Base-by-base conservation (phyloP, 257 asterid genomes). In the Verbena officinalis region DNA sequence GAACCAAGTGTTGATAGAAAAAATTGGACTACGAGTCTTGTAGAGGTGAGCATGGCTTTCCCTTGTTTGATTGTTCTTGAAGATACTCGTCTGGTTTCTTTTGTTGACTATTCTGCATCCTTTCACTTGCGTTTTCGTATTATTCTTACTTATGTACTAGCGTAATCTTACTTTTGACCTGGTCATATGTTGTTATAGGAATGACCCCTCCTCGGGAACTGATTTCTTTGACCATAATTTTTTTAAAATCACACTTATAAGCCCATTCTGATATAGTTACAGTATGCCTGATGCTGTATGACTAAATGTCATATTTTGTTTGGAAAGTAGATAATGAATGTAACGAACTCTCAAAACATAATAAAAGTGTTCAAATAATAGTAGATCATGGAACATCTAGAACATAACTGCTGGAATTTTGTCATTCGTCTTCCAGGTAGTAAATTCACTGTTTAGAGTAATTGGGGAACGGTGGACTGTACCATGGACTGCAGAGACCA, bases 401-500 rank as follows among this genome's bases (percentile, higher is more conserved):
- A 34, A 13, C 39, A 38, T 34, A 19, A 64, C 40, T 14, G 40
- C 55, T 55, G 39, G 51, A 4, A 40, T n/a, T 33, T 54, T 72
- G 4, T 48, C 38, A 12, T 68, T 49, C 55, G 5, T 59, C 54
- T 69, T 65, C 17, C 89, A 91, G 96, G 80, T 62, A 69, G 73
- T 68, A 16, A 84, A 64, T 76, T 76, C 75, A 55, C 73, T 81
- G 43, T 69, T 77, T 60, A 76, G 64, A 69, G 77, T 75, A 52
- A 63, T 75, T 5, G 96, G 95, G 43, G 85, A 83, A 70, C 97
- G 89, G 0, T 94, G 99, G 99, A 76, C 71, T 54, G 99, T 90
- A 49, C 96, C 96, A 44, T 94, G 99, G 99, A 84, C 85, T 51
- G 97, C 95, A 23, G 92, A 90, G 80, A 94, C 96, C 61, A 94